These are phyloP conservation scores for Heracleum sosnowskyi DNA, from an alignment of 129 eudicot genomes.

Conservation along the genomic window DNA sequence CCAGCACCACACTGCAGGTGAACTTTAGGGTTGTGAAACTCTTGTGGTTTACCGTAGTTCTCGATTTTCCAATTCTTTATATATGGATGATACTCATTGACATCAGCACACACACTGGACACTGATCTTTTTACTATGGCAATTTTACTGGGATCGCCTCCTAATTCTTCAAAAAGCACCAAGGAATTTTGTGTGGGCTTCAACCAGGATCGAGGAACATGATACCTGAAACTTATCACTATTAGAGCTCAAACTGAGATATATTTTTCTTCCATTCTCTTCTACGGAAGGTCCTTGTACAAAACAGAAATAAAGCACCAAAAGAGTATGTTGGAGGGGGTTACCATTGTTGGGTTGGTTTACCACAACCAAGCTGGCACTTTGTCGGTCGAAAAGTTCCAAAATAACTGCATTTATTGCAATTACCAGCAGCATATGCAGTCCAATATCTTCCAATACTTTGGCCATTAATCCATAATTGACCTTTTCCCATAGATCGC, in stretches of 20 bases:
- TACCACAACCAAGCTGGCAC: constrained; percentile 30
- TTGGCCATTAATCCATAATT: constrained; percentile 36
- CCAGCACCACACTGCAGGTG: constrained; percentile 39
- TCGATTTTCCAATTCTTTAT: constrained; percentile 33
- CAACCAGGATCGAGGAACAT: constrained; percentile 67
- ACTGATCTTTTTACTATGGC: constrained; percentile 43
- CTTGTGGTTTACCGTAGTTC: constrained; percentile 33
- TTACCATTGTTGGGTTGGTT: constrained; percentile 32
- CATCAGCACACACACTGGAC: constrained; percentile 35
- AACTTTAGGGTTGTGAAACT: constrained; percentile 35
- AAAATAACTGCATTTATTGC: constrained; percentile 21
- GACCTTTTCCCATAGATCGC: constrained; percentile 35
- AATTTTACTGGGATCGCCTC: constrained; percentile 52
- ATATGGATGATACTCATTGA: constrained; percentile 36
- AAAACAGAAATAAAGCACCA: too few species aligned
- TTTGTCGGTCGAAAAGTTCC: constrained; percentile 21
- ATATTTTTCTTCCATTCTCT: neutral
- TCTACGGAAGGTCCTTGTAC: neutral
- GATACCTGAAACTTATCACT: constrained; percentile 35
- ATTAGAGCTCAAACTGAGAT: neutral
- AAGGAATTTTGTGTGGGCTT: constrained; percentile 46
- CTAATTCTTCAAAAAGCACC: constrained; percentile 58
- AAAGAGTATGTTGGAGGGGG: neutral
- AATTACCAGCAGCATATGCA: constrained; percentile 20
- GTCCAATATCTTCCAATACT: constrained; percentile 42